Conservation (phyloP, 2,329 filamentous ascomycete species). For the Monosporascus sp. region DNA sequence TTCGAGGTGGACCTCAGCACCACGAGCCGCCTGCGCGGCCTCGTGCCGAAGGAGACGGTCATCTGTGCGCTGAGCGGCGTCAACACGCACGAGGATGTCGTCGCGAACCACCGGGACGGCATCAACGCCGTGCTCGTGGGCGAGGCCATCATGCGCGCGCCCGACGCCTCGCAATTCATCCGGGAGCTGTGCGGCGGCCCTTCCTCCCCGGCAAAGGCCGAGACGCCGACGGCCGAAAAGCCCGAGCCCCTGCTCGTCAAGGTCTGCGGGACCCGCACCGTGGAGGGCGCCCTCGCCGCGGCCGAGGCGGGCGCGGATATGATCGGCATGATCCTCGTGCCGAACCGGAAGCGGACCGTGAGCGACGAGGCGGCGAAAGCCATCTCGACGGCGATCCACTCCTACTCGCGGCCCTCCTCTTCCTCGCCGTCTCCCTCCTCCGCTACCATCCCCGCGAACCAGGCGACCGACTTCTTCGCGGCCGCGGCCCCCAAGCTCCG, state of each 20-base stretch:
- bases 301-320: constrained; percentile 85
- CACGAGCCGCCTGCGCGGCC: constrained; percentile 78
- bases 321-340: constrained; percentile 87
- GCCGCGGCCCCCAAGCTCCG: constrained; percentile 42
- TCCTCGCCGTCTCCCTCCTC: constrained; percentile 24
- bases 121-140: constrained; percentile 92
- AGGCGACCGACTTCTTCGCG: constrained; percentile 67
- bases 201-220: constrained; percentile 19
- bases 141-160: constrained; percentile 90
- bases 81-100: constrained; percentile 79
- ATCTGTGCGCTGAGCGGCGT: constrained; percentile 95
- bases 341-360: constrained; percentile 74
- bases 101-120: constrained; percentile 80
- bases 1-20: constrained; percentile 96
- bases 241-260: constrained; percentile 66
- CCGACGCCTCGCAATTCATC: constrained; percentile 79
- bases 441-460: constrained; percentile 19
- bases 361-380: constrained; percentile 70
- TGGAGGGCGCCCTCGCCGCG: constrained; percentile 74
- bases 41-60: constrained; percentile 79
- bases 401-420: constrained; percentile 32
- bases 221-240: constrained; percentile 2
- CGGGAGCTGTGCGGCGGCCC: constrained; percentile 68
- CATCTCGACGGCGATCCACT: constrained; percentile 75
- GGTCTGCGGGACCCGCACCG: constrained; percentile 85